phyloP scores from a whole-genome alignment of 208 protist species.

The Tritrichomonas musculus region DNA sequence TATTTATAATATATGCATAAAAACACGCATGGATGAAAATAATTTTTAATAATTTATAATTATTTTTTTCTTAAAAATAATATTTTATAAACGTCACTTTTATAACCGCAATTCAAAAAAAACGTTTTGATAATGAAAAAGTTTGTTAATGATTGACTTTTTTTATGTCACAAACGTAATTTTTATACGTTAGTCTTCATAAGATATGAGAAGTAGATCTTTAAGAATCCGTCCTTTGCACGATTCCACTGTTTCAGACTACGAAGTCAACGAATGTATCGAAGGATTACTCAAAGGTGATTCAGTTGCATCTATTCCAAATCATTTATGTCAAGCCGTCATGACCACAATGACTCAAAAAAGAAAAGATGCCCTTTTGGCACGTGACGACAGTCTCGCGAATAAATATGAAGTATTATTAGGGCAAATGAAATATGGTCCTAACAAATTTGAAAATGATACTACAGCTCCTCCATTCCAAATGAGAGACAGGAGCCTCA shows the following conservation, averaged over 20 bases:
- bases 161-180: no score
- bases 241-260: not conserved
- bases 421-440: not conserved
- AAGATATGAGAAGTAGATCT: not conserved
- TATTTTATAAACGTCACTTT: no score
- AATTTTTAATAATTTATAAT: no score
- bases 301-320: not conserved
- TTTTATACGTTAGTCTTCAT: no score
- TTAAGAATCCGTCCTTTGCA: not conserved
- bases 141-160: no score
- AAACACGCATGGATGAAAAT: no score
- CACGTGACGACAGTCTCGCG: not conserved
- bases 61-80: no score
- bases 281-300: not conserved
- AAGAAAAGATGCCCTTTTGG: not conserved
- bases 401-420: not conserved
- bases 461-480: not conserved
- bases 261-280: not conserved
- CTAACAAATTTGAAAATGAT: conserved; percentile 3
- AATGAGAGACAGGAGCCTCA: not conserved
- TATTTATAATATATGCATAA: no score
- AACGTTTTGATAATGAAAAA: no score
- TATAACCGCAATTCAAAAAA: no score
- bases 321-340: not conserved
- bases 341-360: not conserved